Conservation (phyloP, 2,329 filamentous ascomycete genomes). For the Geosmithia morbida region DNA sequence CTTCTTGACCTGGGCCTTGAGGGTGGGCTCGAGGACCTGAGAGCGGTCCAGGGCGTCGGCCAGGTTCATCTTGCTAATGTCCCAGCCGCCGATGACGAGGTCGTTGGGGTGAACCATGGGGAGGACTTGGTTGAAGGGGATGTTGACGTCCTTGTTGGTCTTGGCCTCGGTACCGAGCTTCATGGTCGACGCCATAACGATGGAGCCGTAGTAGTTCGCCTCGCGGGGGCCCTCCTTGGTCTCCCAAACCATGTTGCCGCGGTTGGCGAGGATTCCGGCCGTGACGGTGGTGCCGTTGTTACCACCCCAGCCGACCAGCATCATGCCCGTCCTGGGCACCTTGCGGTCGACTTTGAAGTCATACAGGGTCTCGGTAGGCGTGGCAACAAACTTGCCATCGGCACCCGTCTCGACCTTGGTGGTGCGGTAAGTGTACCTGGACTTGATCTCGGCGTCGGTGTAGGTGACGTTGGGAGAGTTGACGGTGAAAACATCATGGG, state of each 20-base stretch:
- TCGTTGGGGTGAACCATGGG: conserved; percentile 98
- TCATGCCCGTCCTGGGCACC: conserved; percentile 85
- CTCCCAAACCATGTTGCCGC: conserved; percentile 74
- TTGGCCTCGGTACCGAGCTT: conserved; percentile 83
- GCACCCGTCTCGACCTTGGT: conserved; percentile 61
- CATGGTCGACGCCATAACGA: conserved; percentile 93
- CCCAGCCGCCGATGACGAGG: conserved; percentile 90
- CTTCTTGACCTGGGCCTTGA: conserved; percentile 83
- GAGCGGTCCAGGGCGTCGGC: conserved; percentile 91
- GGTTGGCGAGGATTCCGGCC: conserved; percentile 93
- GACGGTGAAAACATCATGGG: conserved; percentile 63
- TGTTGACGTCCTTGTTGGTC: conserved; percentile 82
- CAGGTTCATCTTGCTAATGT: conserved; percentile 85
- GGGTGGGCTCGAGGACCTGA: conserved; percentile 82
- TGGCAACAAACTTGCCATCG: conserved; percentile 67
- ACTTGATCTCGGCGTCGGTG: conserved; percentile 75
- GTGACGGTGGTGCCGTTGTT: conserved; percentile 98
- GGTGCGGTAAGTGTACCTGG: conserved; percentile 93
- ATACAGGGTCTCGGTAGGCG: conserved; percentile 78
- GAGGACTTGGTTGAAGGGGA: conserved; percentile 86
- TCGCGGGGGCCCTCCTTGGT: conserved; percentile 75
- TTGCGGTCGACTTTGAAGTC: conserved; percentile 96
- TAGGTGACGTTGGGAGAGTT: conserved; percentile 87
- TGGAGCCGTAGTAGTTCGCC: conserved; percentile 96
- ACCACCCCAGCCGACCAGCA: conserved; percentile 95